A percentile compares a stretch with the other conserved stretches of the same genome.
Conservation (phyloP, 495 filamentous ascomycete species). For the Hypoxylon lienhwacheense region DNA sequence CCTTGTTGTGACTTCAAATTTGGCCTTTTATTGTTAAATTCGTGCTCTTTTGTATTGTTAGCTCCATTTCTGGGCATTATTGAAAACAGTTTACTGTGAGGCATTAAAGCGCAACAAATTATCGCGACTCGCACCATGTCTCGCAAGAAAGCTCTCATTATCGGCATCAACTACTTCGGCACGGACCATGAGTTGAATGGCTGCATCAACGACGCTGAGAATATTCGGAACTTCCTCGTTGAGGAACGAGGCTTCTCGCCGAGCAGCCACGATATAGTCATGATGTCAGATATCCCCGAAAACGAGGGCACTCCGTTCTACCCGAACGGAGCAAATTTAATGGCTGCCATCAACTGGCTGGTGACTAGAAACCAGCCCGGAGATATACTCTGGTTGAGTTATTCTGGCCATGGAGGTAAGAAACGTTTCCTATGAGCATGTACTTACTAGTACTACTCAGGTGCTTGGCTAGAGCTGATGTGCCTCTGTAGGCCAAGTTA, state of each 20-base stretch:
- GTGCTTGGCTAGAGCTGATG: not conserved
- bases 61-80: too few relatives aligned
- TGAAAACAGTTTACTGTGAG: too few relatives aligned
- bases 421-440: not conserved
- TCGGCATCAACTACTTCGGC: slow-evolving; percentile 66
- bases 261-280: slow-evolving; percentile 54
- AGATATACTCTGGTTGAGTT: slow-evolving; percentile 57
- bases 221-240: slow-evolving; percentile 51
- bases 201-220: slow-evolving; percentile 60
- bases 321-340: slow-evolving; percentile 58
- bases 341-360: slow-evolving; percentile 61
- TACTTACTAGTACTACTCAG: not conserved
- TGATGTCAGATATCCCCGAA: slow-evolving; percentile 54
- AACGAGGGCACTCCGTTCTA: slow-evolving; percentile 54
- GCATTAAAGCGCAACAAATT: too few relatives aligned
- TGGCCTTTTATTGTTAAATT: too few relatives aligned
- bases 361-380: slow-evolving; percentile 52
- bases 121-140: slow-evolving; percentile 30
- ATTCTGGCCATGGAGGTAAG: slow-evolving; percentile 60
- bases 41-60: too few relatives aligned
- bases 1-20: too few relatives aligned
- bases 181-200: slow-evolving; percentile 53
- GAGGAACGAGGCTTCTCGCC: slow-evolving; percentile 53
- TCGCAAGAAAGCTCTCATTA: slow-evolving; percentile 60
- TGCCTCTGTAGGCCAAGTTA: slow-evolving; percentile 44